Conservation (phyloP, 2,329 filamentous ascomycete genomes). For the Claviceps humidiphila region DNA sequence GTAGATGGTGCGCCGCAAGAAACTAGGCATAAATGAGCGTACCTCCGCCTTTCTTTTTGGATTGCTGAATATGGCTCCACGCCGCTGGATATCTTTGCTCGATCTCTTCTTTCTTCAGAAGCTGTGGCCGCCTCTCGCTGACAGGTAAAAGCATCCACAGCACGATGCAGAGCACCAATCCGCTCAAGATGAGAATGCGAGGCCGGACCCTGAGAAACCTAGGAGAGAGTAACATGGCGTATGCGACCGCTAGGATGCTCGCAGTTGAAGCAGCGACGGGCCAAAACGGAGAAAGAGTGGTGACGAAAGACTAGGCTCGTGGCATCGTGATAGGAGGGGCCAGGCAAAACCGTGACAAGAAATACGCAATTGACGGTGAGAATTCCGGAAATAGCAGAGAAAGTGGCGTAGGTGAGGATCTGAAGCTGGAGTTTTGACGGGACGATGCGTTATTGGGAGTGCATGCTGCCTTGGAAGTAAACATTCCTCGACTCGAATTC, state of each 20-base stretch:
- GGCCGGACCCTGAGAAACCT: conserved; percentile 4
- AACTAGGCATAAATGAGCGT: neutral
- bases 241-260: neutral
- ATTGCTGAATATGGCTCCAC: conserved; percentile 11
- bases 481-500: neutral
- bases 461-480: neutral
- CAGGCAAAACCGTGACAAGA: neutral
- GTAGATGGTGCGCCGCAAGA: neutral
- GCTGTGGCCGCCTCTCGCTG: neutral
- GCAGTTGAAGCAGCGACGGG: neutral
- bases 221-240: conserved; percentile 5
- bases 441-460: neutral
- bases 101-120: neutral
- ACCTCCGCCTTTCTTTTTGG: conserved; percentile 11
- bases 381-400: neutral
- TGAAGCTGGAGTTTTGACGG: neutral
- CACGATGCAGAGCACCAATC: conserved; percentile 4
- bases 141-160: conserved; percentile 3
- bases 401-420: neutral
- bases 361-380: neutral
- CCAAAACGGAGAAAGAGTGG: neutral
- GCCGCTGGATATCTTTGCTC: conserved; percentile 8
- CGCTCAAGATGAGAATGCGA: neutral
- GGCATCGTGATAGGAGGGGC: neutral
- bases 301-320: neutral